Evolutionary conservation across 495 filamentous ascomycete species (phyloP), one percentile per base, ranked within the genome.

Genomic region (Glutinoglossum americanum): DNA sequence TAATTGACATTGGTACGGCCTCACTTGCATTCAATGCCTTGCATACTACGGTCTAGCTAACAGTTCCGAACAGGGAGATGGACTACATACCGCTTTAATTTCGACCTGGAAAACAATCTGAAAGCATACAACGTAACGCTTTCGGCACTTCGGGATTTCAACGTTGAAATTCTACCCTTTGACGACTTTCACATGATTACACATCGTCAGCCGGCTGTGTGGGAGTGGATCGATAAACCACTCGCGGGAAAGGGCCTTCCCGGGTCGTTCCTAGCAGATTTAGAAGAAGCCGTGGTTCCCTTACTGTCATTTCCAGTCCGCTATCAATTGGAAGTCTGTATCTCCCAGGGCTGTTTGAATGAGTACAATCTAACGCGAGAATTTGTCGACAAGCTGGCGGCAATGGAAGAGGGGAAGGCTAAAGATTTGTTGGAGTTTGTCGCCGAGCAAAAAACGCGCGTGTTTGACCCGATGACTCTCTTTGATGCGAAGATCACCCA

Each of bases 251-350:
- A 63, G 13, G 60, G 66, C 49, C 45, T 47, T 45, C 39, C 66
- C 13, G 58, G 61, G 0, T 63, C 70, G 15, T 63, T 72, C 9
- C 49, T 63, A 63, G 59, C 54, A 1, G 60, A 76, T 28, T 61
- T 72, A 3, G 64, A 68, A 0, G 68, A 68, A 57, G 56, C 73
- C 1, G 59, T 70, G 25, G 8, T 53, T 55, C 17, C 55, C 39
- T 21, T 51, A 59, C 72, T 98, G 3, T 71, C 80, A 0, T 96
- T 89, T 51, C 65, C 79, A 0, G 78, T 90, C 1, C 79, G 86
- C 9, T 97, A 97, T 63, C 90, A 94, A 67, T 76, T 98, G 0
- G 89, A 97, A 67, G 89, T 87, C 0, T 96, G 90, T 65, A 74
- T 97, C 9, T 94, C 89, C 0, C 76, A 85, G 23, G 80, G 81